These are phyloP conservation scores for Silene latifolia DNA, from an alignment of 148 eudicot species.

Conservation along the genomic window DNA sequence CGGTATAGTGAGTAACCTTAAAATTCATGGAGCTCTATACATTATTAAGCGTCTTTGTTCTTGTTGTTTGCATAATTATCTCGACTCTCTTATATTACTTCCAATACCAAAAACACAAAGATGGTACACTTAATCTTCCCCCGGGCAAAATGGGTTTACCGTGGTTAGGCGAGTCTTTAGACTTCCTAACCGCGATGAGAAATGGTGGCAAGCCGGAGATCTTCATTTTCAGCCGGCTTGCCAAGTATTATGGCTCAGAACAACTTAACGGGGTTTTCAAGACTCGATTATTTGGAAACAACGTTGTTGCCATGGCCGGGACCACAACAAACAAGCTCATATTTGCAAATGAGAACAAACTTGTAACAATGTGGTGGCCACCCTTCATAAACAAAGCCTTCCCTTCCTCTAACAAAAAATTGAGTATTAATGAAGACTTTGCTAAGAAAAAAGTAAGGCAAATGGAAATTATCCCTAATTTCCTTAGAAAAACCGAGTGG, in stretches of 20 bases:
- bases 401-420: constrained; percentile 17
- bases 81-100: background rate
- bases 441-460: constrained; percentile 32
- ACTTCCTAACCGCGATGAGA: constrained; percentile 34
- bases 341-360: constrained; percentile 34
- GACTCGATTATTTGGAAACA: constrained; percentile 32
- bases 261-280: constrained; percentile 18
- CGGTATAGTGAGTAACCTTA: background rate
- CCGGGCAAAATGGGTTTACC: constrained; percentile 41
- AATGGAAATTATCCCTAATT: constrained; percentile 31
- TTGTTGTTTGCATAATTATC: constrained; percentile 3
- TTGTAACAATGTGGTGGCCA: constrained; percentile 43
- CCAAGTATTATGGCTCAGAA: constrained; percentile 21
- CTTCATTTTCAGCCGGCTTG: constrained; percentile 33
- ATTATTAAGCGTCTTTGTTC: background rate
- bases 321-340: constrained; percentile 34
- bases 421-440: constrained; percentile 14
- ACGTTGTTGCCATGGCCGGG: constrained; percentile 27
- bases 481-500: constrained; percentile 35
- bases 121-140: constrained; percentile 18
- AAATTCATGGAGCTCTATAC: background rate
- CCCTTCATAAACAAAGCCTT: constrained; percentile 32
- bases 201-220: constrained; percentile 36
- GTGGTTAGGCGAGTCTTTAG: constrained; percentile 35
- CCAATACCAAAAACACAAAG: constrained; percentile 7